Percentiles rank a stretch among this genome's conserved stretches.
Conservation (phyloP, 768 basidiomycete species). For the Pisolithus albus region DNA sequence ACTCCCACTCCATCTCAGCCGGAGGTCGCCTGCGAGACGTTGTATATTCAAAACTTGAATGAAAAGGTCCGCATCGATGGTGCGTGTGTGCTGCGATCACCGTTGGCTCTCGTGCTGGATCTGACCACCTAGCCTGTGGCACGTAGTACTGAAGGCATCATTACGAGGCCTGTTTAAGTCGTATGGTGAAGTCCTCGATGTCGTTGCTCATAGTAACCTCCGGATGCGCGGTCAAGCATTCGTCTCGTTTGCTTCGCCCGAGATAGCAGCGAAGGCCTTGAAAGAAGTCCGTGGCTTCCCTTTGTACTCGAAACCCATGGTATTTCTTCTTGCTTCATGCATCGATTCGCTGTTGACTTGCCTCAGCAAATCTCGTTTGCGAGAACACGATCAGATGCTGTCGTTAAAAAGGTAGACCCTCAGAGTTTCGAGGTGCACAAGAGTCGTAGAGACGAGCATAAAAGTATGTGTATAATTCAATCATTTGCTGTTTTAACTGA, state of each 20-base stretch:
- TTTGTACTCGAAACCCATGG: constrained; percentile 95
- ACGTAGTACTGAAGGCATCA: constrained; percentile 78
- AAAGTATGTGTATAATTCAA: constrained; percentile 52
- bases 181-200: constrained; percentile 89
- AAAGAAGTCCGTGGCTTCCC: constrained; percentile 94
- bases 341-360: not conserved
- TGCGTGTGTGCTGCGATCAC: constrained; percentile 18
- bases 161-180: constrained; percentile 85
- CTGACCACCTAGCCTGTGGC: constrained; percentile 6
- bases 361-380: constrained; percentile 92
- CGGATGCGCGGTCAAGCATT: constrained; percentile 99
- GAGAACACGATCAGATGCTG: constrained; percentile 79
- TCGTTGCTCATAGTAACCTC: constrained; percentile 91
- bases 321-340: constrained; percentile 28
- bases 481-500: not conserved
- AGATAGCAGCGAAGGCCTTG: constrained; percentile 81
- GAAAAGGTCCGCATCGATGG: constrained; percentile 86
- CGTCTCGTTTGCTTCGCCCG: constrained; percentile 79
- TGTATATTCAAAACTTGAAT: constrained; percentile 95
- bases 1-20: constrained; percentile 24
- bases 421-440: constrained; percentile 72
- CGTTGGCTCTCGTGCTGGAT: constrained; percentile 3
- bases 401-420: constrained; percentile 69
- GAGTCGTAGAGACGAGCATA: constrained; percentile 64
- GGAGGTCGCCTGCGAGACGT: constrained; percentile 67